Percentiles rank a stretch among this genome's conserved stretches.
Evolutionary conservation across 2,329 filamentous ascomycete species (phyloP).

Genomic region (Talaromyces albobiverticillius): DNA sequence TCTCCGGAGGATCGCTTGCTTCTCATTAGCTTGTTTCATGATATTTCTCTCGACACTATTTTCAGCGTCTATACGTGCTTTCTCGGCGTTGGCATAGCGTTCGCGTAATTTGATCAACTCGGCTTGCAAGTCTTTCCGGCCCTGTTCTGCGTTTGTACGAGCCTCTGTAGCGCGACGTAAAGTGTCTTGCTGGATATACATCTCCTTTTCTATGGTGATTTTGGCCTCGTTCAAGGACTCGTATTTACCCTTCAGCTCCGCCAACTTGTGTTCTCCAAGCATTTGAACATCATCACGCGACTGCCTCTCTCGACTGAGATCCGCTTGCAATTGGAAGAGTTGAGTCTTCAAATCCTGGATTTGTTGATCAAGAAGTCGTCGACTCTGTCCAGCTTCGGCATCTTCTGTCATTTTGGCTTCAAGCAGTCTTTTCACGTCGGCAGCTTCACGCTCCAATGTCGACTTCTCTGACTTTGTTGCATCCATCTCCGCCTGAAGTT

Average conservation of each 20-base stretch:
- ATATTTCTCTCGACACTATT: conserved; percentile 74
- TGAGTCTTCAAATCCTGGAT: conserved; percentile 83
- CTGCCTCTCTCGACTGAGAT: conserved; percentile 86
- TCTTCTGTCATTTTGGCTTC: conserved; percentile 89
- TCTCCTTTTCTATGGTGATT: conserved; percentile 95
- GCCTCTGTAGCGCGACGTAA: conserved; percentile 82
- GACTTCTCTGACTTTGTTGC: conserved; percentile 80
- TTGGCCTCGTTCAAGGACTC: conserved; percentile 88
- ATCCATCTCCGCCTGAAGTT: conserved; percentile 83
- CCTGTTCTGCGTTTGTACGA: conserved; percentile 73
- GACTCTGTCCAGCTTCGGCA: conserved; percentile 75
- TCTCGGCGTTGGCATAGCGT: conserved; percentile 80
- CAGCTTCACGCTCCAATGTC: conserved; percentile 82
- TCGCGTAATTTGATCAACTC: conserved; percentile 80
- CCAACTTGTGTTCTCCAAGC: conserved; percentile 83
- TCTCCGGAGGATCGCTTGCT: conserved; percentile 70
- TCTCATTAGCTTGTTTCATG: conserved; percentile 73
- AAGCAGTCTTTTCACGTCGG: conserved; percentile 80
- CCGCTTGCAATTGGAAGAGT: conserved; percentile 78
- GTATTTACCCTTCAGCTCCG: conserved; percentile 78
- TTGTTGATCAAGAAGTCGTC: conserved; percentile 80
- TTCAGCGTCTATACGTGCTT: conserved; percentile 79
- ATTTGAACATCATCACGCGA: conserved; percentile 91
- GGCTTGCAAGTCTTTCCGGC: conserved; percentile 82
- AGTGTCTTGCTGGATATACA: conserved; percentile 92